Evolutionary conservation across 306 rosid genomes (phyloP).

Genomic region (Ormosia emarginata): DNA sequence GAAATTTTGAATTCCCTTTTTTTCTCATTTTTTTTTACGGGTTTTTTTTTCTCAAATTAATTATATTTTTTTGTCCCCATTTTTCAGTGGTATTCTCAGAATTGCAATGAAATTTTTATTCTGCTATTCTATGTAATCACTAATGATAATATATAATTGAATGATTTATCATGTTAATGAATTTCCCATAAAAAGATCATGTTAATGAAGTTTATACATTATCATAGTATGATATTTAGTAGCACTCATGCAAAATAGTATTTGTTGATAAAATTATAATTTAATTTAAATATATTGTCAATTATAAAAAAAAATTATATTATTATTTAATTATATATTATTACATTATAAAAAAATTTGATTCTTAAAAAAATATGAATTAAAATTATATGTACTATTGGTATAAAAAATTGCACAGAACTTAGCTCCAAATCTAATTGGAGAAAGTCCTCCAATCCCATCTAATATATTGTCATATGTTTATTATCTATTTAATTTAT

Average conservation of each 20-base stretch:
- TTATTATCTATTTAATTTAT: no score
- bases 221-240: background rate
- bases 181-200: background rate
- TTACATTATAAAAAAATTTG: no score
- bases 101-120: background rate
- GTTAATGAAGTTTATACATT: background rate
- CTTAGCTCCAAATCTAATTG: no score
- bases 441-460: no score
- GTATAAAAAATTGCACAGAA: no score
- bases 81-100: background rate
- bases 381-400: no score
- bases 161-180: background rate
- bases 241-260: background rate
- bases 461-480: no score
- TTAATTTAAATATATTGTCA: no score
- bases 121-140: no score
- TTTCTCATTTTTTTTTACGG: background rate
- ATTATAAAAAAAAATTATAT: no score
- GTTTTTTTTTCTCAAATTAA: background rate
- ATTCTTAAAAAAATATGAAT: no score
- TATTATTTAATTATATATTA: no score
- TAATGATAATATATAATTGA: background rate
- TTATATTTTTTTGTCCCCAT: background rate
- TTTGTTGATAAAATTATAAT: background rate
- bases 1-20: background rate